Evolutionary conservation across 495 filamentous ascomycete genomes (phyloP).

Genomic region (Aspergillus coremiiformis): DNA sequence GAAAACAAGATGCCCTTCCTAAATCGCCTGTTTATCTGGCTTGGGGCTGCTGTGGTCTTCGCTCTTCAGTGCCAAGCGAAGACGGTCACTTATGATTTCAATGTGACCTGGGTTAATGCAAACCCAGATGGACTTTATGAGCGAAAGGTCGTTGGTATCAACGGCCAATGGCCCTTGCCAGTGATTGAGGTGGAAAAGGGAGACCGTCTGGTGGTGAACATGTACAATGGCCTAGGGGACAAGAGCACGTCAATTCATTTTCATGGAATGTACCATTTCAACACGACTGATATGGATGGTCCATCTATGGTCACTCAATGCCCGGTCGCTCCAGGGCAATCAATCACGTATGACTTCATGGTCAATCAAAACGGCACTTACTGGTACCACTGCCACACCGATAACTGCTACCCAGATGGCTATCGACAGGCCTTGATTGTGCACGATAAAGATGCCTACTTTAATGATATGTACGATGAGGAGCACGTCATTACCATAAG

Average conservation of each 20-base stretch:
- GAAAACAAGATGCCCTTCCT: no score
- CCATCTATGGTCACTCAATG: conserved; percentile 63
- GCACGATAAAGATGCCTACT: conserved; percentile 58
- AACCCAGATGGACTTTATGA: conserved; percentile 67
- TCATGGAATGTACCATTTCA: conserved; percentile 70
- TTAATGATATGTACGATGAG: conserved; percentile 54
- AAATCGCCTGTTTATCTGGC: no score
- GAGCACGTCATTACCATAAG: conserved; percentile 58
- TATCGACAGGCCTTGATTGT: conserved; percentile 64
- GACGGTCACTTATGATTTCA: conserved; percentile 73
- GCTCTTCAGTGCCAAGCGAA: no score
- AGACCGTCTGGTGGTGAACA: conserved; percentile 63
- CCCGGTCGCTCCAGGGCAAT: conserved; percentile 52
- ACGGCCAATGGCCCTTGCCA: conserved; percentile 71
- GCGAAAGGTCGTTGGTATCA: conserved; percentile 70
- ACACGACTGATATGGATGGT: conserved; percentile 68
- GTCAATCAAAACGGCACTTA: conserved; percentile 71
- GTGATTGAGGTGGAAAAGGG: conserved; percentile 61
- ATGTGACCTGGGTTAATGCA: conserved; percentile 69
- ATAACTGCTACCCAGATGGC: conserved; percentile 68
- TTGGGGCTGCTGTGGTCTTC: no score
- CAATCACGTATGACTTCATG: conserved; percentile 70
- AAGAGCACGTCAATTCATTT: conserved; percentile 67
- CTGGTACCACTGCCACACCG: conserved; percentile 75
- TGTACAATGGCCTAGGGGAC: conserved; percentile 66